Percentiles rank a stretch among this genome's conserved stretches.
These are phyloP conservation scores for Aspergillus quadricinctus DNA, from an alignment of 2,329 filamentous ascomycete genomes.

Conservation along the genomic window DNA sequence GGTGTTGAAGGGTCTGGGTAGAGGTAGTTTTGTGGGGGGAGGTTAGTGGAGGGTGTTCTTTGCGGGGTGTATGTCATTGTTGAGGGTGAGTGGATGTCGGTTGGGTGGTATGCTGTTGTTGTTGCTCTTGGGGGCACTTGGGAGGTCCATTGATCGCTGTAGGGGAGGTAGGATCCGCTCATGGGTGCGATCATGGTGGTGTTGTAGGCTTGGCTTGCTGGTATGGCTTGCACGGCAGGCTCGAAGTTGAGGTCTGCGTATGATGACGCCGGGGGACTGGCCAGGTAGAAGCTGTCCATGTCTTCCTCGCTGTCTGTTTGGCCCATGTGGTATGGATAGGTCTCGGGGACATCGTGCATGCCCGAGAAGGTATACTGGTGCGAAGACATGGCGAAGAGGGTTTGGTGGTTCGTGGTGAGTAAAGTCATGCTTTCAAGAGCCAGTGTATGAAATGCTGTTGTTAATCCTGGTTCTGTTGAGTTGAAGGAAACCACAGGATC, in stretches of 20 bases:
- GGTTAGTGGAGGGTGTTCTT: not conserved
- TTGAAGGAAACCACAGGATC: not conserved
- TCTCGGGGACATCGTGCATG: not conserved
- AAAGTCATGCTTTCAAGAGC: not conserved
- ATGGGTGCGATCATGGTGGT: not conserved
- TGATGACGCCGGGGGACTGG: not conserved
- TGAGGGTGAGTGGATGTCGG: not conserved
- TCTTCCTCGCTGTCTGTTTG: not conserved
- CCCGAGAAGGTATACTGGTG: not conserved
- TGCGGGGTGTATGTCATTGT: not conserved
- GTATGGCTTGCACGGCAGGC: not conserved
- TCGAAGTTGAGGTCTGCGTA: slow-evolving; percentile 1
- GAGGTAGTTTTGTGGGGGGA: not conserved
- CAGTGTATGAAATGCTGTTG: not conserved
- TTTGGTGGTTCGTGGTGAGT: not conserved
- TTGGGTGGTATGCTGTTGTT: not conserved
- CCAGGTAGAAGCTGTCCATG: not conserved
- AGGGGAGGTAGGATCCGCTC: not conserved
- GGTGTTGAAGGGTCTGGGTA: not conserved
- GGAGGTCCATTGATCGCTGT: not conserved
- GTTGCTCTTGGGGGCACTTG: not conserved
- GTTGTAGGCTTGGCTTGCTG: not conserved
- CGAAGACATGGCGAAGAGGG: not conserved
- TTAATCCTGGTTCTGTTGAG: not conserved
- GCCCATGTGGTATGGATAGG: not conserved